Conservation (phyloP, 2,329 filamentous ascomycete genomes). For the Didymella pinodella region DNA sequence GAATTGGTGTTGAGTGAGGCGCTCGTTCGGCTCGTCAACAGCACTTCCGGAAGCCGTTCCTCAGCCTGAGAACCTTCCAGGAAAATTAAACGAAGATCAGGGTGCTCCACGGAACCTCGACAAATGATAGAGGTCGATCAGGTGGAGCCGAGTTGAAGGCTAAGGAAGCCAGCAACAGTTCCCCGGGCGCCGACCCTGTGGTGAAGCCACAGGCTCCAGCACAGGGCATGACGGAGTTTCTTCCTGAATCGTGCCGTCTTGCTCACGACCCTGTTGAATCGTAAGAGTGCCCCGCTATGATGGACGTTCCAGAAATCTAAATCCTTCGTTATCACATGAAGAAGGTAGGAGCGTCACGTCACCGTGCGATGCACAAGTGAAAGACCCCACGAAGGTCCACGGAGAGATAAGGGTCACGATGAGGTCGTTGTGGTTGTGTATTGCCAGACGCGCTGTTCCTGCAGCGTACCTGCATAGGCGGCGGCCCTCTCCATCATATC, state of each 20-base stretch:
- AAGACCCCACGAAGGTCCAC: constrained; percentile 19
- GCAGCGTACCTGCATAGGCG: constrained; percentile 54
- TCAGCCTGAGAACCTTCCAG: constrained; percentile 35
- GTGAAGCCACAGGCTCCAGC: constrained; percentile 39
- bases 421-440: constrained; percentile 25
- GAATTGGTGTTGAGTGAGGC: constrained; percentile 17
- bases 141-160: constrained; percentile 40
- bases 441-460: constrained; percentile 46
- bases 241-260: constrained; percentile 43
- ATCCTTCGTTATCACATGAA: constrained; percentile 20
- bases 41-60: constrained; percentile 25
- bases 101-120: constrained; percentile 40
- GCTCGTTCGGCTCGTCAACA: constrained; percentile 15
- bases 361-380: constrained; percentile 17
- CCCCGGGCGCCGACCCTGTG: constrained; percentile 49
- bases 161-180: constrained; percentile 50
- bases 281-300: constrained; percentile 37
- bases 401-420: constrained; percentile 25
- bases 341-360: constrained; percentile 16
- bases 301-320: constrained; percentile 45
- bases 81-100: constrained; percentile 47
- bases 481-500: constrained; percentile 32
- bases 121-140: constrained; percentile 49
- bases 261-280: constrained; percentile 36
- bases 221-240: constrained; percentile 33